phyloP scores from a whole-genome alignment of 2,329 filamentous ascomycete species.

The Ophiostoma angusticollis region DNA sequence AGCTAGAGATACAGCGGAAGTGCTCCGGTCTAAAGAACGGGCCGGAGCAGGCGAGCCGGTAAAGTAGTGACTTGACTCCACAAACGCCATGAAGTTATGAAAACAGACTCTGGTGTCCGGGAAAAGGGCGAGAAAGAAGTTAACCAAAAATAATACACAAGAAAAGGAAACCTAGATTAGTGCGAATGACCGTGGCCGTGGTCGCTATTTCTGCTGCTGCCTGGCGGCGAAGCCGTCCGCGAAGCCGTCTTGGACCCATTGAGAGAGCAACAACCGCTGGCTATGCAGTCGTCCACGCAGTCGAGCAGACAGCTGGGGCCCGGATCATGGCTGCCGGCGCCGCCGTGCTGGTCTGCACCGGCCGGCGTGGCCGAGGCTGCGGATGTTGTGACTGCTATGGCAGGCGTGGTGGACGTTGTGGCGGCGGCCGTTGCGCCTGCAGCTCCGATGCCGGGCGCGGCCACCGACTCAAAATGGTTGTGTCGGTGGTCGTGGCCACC shows the following conservation, averaged over 20 bases:
- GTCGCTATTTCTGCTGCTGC: conserved; percentile 24
- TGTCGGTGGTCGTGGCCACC: not conserved
- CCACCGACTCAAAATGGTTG: not conserved
- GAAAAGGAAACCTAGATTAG: conserved; percentile 1
- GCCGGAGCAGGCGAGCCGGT: too few species aligned
- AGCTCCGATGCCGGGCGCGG: not conserved
- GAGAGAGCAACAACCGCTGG: conserved; percentile 32
- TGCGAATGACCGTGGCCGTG: conserved; percentile 13
- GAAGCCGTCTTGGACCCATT: conserved; percentile 23
- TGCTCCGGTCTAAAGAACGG: too few species aligned
- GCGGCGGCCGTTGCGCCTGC: not conserved
- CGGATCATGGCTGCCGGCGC: too few species aligned
- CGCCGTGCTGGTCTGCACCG: conserved; percentile 13
- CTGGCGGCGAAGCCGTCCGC: conserved; percentile 19
- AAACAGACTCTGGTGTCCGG: too few species aligned
- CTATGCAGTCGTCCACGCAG: conserved; percentile 36
- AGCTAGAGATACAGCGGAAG: too few species aligned
- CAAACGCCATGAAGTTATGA: not conserved
- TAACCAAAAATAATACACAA: not conserved
- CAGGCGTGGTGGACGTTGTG: not conserved
- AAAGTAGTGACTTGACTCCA: too few species aligned
- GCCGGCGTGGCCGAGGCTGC: conserved; percentile 25
- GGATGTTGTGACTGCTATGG: too few species aligned
- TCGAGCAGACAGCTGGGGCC: conserved; percentile 34
- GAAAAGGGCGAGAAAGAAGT: not conserved